These are phyloP conservation scores for Verticillium alfalfae DNA, from an alignment of 2,329 filamentous ascomycete species.

Conservation along the genomic window DNA sequence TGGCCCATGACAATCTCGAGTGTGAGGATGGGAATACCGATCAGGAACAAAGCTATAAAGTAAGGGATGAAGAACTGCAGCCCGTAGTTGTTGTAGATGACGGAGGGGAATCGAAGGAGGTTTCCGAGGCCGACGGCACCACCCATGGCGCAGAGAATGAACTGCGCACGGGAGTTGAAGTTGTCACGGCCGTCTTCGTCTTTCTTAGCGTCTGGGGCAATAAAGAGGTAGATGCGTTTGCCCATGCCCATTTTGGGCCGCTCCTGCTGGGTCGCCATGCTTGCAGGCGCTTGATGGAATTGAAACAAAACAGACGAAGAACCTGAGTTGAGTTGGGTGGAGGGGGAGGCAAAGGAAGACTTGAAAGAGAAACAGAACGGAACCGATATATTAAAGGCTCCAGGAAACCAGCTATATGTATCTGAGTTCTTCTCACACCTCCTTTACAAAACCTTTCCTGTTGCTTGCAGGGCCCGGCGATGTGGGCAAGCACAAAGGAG, in stretches of 20 bases:
- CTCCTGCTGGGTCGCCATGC: not conserved
- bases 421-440: not conserved
- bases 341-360: not conserved
- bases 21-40: conserved; percentile 49
- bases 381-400: not conserved
- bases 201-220: conserved; percentile 16
- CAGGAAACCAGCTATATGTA: not conserved
- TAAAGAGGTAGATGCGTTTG: conserved; percentile 8
- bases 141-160: conserved; percentile 45
- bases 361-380: not conserved
- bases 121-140: conserved; percentile 50
- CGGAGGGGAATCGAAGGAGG: conserved; percentile 48
- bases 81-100: conserved; percentile 51
- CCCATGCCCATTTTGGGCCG: not conserved
- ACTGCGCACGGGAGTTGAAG: conserved; percentile 41
- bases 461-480: not conserved
- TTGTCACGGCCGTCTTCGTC: conserved; percentile 28
- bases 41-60: conserved; percentile 40
- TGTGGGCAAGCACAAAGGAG: not conserved
- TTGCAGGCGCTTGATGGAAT: not conserved
- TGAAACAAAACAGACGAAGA: not conserved
- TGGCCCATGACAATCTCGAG: conserved; percentile 63
- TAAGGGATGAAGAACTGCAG: conserved; percentile 54
- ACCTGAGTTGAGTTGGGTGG: not conserved
- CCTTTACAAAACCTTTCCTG: no score